Conservation (phyloP, 2,329 filamentous ascomycete species). For the Clonostachys sp. region DNA sequence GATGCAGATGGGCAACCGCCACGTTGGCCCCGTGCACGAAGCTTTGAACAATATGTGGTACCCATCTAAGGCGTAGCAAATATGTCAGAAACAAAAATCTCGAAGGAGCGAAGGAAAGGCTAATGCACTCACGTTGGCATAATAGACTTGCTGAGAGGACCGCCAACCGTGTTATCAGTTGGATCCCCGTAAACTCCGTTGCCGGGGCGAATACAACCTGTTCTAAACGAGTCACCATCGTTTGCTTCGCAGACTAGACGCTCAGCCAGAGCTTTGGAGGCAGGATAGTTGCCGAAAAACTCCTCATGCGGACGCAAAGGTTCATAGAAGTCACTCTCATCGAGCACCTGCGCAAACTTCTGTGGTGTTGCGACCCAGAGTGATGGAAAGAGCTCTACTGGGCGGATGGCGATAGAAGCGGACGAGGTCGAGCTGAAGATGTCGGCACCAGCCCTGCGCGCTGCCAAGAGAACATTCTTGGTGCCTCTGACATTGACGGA, state of each 20-base stretch:
- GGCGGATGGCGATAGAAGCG: constrained; percentile 27
- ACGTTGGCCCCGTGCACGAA: constrained; percentile 47
- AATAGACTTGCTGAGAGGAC: no score
- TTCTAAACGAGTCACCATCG: constrained; percentile 30
- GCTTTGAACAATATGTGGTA: constrained; percentile 43
- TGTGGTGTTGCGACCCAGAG: constrained; percentile 30
- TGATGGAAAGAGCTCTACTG: background rate
- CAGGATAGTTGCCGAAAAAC: constrained; percentile 47
- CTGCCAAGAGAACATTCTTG: constrained; percentile 39
- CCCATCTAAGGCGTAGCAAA: constrained; percentile 27
- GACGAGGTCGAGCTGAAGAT: constrained; percentile 47
- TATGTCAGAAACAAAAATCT: constrained; percentile 28
- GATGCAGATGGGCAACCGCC: constrained; percentile 46
- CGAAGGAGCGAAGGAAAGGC: constrained; percentile 1
- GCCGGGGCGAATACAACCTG: constrained; percentile 47
- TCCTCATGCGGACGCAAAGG: constrained; percentile 29
- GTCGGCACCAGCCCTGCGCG: constrained; percentile 37
- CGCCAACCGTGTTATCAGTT: no score
- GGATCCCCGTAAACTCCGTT: constrained; percentile 46
- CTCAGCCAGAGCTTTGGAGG: constrained; percentile 46
- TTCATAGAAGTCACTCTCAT: constrained; percentile 34
- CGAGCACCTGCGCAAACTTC: constrained; percentile 37
- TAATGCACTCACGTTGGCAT: no score
- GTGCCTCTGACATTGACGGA: constrained; percentile 47
- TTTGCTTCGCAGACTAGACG: constrained; percentile 40